A percentile compares a stretch with the other conserved stretches of the same genome.
Evolutionary conservation across 495 filamentous ascomycete species (phyloP).

Genomic region (Letharia columbiana): DNA sequence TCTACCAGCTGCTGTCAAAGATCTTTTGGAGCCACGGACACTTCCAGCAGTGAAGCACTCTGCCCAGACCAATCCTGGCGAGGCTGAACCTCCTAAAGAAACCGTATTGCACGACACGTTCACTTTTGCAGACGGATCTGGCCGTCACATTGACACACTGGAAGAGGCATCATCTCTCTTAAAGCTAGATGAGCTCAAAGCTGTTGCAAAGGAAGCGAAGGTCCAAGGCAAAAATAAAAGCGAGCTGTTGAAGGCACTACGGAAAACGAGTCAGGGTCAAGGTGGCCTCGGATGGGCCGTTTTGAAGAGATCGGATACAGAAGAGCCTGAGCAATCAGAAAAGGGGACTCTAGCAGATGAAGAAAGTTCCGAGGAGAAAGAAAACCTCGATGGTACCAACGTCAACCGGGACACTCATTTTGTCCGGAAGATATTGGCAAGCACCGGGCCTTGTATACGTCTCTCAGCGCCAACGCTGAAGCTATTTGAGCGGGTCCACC

Average conservation of each 20-base stretch:
- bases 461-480: constrained; percentile 65
- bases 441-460: constrained; percentile 74
- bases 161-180: constrained; percentile 81
- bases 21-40: constrained; percentile 39
- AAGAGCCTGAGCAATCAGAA: constrained; percentile 31
- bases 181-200: constrained; percentile 76
- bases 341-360: constrained; percentile 19
- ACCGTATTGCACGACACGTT: constrained; percentile 46
- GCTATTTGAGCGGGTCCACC: constrained; percentile 86
- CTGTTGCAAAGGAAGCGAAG: constrained; percentile 76
- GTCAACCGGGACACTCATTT: constrained; percentile 52
- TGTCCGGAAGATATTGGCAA: constrained; percentile 65
- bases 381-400: constrained; percentile 24
- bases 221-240: constrained; percentile 83
- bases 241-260: constrained; percentile 64
- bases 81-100: constrained; percentile 39
- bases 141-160: constrained; percentile 61
- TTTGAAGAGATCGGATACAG: constrained; percentile 44
- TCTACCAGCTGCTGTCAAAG: constrained; percentile 51
- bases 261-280: constrained; percentile 62
- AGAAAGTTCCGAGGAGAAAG: constrained; percentile 23
- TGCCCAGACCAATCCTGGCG: constrained; percentile 37
- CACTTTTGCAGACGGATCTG: constrained; percentile 70
- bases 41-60: constrained; percentile 35
- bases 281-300: constrained; percentile 56